A percentile compares a stretch with the other conserved stretches of the same genome.
Conservation (phyloP, 2,329 filamentous ascomycete genomes). For the Plectosphaerella sp. region DNA sequence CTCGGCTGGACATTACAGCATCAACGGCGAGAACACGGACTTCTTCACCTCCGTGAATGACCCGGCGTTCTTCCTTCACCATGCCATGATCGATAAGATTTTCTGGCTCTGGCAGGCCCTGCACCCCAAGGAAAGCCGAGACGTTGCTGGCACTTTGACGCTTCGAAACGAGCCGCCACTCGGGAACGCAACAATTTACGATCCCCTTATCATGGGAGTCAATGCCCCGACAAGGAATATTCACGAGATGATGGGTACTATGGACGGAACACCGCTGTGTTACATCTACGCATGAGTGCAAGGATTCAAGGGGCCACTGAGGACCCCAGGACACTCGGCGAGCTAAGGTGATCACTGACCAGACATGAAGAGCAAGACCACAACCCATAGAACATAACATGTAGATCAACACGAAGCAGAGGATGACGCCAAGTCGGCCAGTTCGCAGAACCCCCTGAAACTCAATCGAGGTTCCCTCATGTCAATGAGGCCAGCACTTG, state of each 20-base stretch:
- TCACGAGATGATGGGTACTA: slow-evolving; percentile 23
- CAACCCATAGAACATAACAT: too few species aligned
- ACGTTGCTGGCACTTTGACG: slow-evolving; percentile 15
- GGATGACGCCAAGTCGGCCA: too few species aligned
- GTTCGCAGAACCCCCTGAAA: too few species aligned
- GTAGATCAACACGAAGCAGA: too few species aligned
- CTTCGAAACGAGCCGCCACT: slow-evolving; percentile 15
- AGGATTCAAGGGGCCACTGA: too few species aligned
- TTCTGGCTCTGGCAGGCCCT: slow-evolving; percentile 22
- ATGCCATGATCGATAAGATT: slow-evolving; percentile 17
- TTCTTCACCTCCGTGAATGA: slow-evolving; percentile 17
- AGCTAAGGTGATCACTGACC: too few species aligned
- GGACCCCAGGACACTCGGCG: too few species aligned
- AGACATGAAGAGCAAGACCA: too few species aligned
- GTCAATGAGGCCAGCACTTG: too few species aligned
- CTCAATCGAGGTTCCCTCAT: too few species aligned
- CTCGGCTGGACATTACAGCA: slow-evolving; percentile 20
- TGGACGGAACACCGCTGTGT: slow-evolving; percentile 26
- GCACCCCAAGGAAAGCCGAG: slow-evolving; percentile 8
- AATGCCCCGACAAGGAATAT: slow-evolving; percentile 20
- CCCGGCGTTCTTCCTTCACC: slow-evolving; percentile 18
- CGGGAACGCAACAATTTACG: slow-evolving; percentile 14
- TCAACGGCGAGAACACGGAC: slow-evolving; percentile 18
- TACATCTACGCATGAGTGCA: slow-evolving; percentile 19
- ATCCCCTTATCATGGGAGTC: slow-evolving; percentile 20